phyloP scores from a whole-genome alignment of 2,329 filamentous ascomycete genomes.

The Triangularia setosa region DNA sequence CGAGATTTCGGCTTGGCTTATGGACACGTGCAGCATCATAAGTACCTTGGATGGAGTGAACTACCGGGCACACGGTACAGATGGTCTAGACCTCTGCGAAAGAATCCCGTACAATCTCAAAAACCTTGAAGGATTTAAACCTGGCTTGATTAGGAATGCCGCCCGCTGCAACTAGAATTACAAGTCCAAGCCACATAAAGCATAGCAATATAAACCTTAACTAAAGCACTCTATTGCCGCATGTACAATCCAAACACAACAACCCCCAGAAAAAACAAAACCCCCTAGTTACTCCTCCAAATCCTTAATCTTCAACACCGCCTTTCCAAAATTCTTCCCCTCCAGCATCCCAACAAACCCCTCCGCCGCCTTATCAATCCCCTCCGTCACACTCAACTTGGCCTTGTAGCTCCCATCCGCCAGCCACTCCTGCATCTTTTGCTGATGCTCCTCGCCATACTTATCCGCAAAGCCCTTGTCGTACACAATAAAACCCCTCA shows the following conservation, averaged over 20 bases:
- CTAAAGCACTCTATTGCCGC: too few species aligned
- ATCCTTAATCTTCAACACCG: conserved; percentile 59
- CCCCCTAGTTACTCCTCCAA: not conserved
- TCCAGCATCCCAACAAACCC: conserved; percentile 71
- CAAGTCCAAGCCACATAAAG: too few species aligned
- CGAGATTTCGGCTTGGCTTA: too few species aligned
- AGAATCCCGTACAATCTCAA: too few species aligned
- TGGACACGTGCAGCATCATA: too few species aligned
- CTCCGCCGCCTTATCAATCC: conserved; percentile 72
- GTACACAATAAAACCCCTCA: conserved; percentile 73
- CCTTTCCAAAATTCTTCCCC: conserved; percentile 85
- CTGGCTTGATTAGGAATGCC: too few species aligned
- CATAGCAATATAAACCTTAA: too few species aligned
- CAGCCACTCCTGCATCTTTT: conserved; percentile 73
- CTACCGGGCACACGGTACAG: too few species aligned
- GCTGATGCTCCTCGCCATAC: conserved; percentile 67
- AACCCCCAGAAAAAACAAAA: not conserved
- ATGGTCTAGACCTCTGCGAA: too few species aligned
- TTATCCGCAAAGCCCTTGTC: conserved; percentile 62
- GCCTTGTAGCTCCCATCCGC: conserved; percentile 70
- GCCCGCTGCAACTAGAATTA: too few species aligned
- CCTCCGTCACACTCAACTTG: conserved; percentile 63
- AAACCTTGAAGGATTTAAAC: too few species aligned
- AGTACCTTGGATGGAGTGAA: too few species aligned
- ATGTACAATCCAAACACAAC: not conserved